These are phyloP conservation scores for Fomitopsis palustris DNA, from an alignment of 1,284 basidiomycete genomes.

Conservation along the genomic window DNA sequence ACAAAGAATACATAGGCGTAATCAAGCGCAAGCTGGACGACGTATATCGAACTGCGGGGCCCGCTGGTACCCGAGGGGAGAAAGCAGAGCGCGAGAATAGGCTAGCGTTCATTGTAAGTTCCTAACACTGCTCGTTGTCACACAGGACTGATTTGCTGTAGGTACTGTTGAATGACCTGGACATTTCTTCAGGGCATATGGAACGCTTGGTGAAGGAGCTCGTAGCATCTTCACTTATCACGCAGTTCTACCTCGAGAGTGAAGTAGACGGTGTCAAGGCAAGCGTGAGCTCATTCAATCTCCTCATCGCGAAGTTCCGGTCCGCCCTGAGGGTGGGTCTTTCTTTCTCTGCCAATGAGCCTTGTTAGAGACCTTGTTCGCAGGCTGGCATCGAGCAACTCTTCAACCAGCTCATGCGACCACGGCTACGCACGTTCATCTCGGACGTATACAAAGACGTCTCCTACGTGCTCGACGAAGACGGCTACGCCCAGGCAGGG, in stretches of 20 bases:
- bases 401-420: constrained; percentile 89
- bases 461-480: constrained; percentile 87
- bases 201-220: constrained; percentile 78
- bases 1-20: constrained; percentile 75
- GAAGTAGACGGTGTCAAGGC: constrained; percentile 52
- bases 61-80: constrained; percentile 54
- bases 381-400: constrained; percentile 88
- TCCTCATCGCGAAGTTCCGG: constrained; percentile 61
- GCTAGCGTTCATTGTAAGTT: constrained; percentile 74
- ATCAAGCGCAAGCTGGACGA: constrained; percentile 84
- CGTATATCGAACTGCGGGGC: constrained; percentile 63
- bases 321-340: constrained; percentile 63
- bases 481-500: constrained; percentile 79
- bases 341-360: too few relatives aligned
- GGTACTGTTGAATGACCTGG: constrained; percentile 88
- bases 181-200: constrained; percentile 83
- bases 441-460: constrained; percentile 89
- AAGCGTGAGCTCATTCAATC: constrained; percentile 47
- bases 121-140: background rate
- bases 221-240: constrained; percentile 49
- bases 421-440: constrained; percentile 80
- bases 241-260: constrained; percentile 65
- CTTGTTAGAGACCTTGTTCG: too few relatives aligned
- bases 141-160: constrained; percentile 26
- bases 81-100: constrained; percentile 78